phyloP scores from a whole-genome alignment of 2,329 filamentous ascomycete species.

The Lachnellula cervina region DNA sequence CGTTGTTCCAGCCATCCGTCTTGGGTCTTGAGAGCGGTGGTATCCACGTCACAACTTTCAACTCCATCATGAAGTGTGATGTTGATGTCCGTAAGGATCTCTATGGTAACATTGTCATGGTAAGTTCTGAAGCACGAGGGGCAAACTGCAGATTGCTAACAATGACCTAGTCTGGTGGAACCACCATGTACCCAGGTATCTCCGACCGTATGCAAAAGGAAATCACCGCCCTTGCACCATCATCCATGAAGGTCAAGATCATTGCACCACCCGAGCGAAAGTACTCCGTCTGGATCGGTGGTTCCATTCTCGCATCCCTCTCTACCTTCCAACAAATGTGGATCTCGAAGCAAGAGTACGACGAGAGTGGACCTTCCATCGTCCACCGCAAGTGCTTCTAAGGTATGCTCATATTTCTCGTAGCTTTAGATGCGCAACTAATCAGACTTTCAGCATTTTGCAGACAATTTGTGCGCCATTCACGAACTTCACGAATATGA shows the following conservation, averaged over 20 bases:
- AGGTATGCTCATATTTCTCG: conserved; percentile 47
- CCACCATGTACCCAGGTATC: conserved; percentile 99
- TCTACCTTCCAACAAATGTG: conserved; percentile 99
- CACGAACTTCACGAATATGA: conserved; percentile 32
- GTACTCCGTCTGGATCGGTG: conserved; percentile 99
- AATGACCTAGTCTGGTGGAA: conserved; percentile 83
- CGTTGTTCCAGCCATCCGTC: conserved; percentile 98
- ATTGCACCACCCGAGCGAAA: conserved; percentile 99
- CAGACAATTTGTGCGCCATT: conserved; percentile 28
- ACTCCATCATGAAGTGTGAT: conserved; percentile 99
- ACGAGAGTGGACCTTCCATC: conserved; percentile 98
- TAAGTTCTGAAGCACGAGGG: conserved; percentile 47
- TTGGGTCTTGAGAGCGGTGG: conserved; percentile 97
- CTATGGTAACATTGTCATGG: conserved; percentile 99
- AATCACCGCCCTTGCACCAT: conserved; percentile 98
- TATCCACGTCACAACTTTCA: conserved; percentile 99
- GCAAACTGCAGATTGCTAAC: conserved; percentile 14
- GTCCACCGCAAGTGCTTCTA: conserved; percentile 99
- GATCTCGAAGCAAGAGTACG: conserved; percentile 99
- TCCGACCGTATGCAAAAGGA: conserved; percentile 99
- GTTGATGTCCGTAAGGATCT: conserved; percentile 99
- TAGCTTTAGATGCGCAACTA: not conserved
- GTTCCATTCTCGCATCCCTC: conserved; percentile 98
- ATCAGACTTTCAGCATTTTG: conserved; percentile 13
- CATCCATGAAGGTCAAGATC: conserved; percentile 99